phyloP scores from a whole-genome alignment of 768 basidiomycete genomes.

The Termitomyces sp. region DNA sequence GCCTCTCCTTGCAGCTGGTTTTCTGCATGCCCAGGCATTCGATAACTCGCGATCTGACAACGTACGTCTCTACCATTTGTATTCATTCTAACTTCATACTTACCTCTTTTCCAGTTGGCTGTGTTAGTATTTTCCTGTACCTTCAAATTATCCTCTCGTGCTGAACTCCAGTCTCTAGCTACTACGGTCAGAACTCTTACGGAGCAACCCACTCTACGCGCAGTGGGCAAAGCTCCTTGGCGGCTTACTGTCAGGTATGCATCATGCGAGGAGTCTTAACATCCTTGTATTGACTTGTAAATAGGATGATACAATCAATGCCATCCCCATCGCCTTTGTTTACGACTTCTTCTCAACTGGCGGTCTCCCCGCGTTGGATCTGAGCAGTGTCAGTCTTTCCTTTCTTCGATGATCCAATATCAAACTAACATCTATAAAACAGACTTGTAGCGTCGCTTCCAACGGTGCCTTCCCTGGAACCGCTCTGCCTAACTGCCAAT shows the following conservation, averaged over 20 bases:
- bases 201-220: constrained; percentile 44
- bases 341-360: constrained; percentile 57
- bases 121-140: constrained; percentile 8
- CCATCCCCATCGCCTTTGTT: constrained; percentile 60
- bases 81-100: background rate
- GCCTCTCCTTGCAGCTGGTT: constrained; percentile 1
- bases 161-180: constrained; percentile 5
- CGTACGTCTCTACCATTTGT: constrained; percentile 18
- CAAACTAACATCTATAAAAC: background rate
- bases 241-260: constrained; percentile 49
- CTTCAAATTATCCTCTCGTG: no score
- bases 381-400: constrained; percentile 46
- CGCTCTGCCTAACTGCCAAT: constrained; percentile 53
- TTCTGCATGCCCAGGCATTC: constrained; percentile 19
- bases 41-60: constrained; percentile 36
- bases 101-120: constrained; percentile 18
- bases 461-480: constrained; percentile 51
- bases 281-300: background rate
- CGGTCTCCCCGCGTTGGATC: constrained; percentile 53
- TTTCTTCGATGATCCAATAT: background rate
- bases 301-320: constrained; percentile 55
- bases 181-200: constrained; percentile 60
- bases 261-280: background rate
- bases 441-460: constrained; percentile 46
- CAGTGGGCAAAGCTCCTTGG: constrained; percentile 38